Base-by-base conservation (phyloP, 345 rosid species). In the Turritis glabra region DNA sequence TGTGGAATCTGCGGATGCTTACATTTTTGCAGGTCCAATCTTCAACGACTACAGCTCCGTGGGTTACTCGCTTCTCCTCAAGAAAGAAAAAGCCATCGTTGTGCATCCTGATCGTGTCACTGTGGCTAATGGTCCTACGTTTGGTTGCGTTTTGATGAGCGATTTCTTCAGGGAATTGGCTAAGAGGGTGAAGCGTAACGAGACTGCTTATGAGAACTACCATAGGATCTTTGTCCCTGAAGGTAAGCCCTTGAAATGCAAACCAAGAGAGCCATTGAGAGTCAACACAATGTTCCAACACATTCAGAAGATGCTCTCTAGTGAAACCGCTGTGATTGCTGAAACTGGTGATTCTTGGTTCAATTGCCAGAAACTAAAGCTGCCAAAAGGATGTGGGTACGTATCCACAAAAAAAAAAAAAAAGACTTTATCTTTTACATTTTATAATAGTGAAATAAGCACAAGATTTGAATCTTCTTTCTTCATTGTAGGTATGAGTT, bases 1-100 rank as follows among this genome's bases (percentile, higher is more conserved):
- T 35, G 85, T 85, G 3, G 89, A 83, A 54, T 81, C 65, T 60
- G 65, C 65, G 18, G 65, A 60, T 60, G 65, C 65, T 22, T 60
- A 60, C 65, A 40, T 60, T 15, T 60, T 60, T 8, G 65, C 65
- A 22, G 65, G 65, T 60, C 65, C 65, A 60, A 60, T 60, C 50
- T 60, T 60, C 65, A 60, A 60, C 19, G 65, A 60, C 65, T 60
- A 60, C 48, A 60, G 65, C 50, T 60, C 65, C 1, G 65, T 60
- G 11, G 65, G 65, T 60, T 60, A 60, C 65, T 60, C 65, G 7
- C 65, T 60, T 38, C 65, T 60, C 48, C 65, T 60, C 4, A 60
- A 23, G 48, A 60, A 60, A 60, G 65, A 60, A 38, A 60, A 60
- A 35, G 65, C 65, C 32, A 60, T 60, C 14, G 7, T 38, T 14